phyloP scores from a whole-genome alignment of 2,329 filamentous ascomycete species.

The Remersonia thermophila region DNA sequence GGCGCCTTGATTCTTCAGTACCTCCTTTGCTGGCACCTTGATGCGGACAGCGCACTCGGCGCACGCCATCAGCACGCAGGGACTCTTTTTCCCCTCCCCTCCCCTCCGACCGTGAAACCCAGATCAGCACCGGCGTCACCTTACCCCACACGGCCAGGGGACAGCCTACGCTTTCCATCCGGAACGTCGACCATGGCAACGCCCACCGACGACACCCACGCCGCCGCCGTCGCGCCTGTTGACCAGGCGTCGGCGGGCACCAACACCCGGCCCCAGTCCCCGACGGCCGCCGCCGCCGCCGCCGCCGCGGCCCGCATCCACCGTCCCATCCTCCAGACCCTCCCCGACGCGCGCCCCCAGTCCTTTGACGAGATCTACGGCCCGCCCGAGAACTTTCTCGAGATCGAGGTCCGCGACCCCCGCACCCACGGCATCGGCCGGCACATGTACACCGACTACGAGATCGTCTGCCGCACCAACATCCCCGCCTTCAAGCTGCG shows the following conservation, averaged over 20 bases:
- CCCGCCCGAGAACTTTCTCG: conserved; percentile 94
- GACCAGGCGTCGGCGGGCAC: conserved; percentile 5
- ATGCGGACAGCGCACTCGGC: too few species aligned
- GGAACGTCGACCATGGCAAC: conserved; percentile 32
- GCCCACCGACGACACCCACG: conserved; percentile 20
- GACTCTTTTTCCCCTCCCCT: too few species aligned
- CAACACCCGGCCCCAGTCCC: conserved; percentile 7
- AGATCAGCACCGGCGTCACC: too few species aligned
- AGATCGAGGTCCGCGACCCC: conserved; percentile 94
- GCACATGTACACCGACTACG: conserved; percentile 97
- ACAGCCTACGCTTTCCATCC: conserved; percentile 2
- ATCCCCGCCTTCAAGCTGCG: conserved; percentile 98
- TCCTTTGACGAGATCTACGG: conserved; percentile 99
- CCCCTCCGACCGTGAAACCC: too few species aligned
- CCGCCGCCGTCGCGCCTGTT: neutral
- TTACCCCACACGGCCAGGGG: too few species aligned
- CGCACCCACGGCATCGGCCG: conserved; percentile 90
- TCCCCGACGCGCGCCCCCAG: conserved; percentile 70
- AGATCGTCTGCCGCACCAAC: conserved; percentile 95
- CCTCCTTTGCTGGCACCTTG: neutral
- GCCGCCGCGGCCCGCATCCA: conserved; percentile 28
- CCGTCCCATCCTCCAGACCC: conserved; percentile 49
- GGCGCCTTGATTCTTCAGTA: neutral
- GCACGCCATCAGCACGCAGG: too few species aligned
- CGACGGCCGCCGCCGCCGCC: conserved; percentile 10